Evolutionary conservation across 2,329 filamentous ascomycete species (phyloP).

Genomic region (Biscogniauxia mediterranea): DNA sequence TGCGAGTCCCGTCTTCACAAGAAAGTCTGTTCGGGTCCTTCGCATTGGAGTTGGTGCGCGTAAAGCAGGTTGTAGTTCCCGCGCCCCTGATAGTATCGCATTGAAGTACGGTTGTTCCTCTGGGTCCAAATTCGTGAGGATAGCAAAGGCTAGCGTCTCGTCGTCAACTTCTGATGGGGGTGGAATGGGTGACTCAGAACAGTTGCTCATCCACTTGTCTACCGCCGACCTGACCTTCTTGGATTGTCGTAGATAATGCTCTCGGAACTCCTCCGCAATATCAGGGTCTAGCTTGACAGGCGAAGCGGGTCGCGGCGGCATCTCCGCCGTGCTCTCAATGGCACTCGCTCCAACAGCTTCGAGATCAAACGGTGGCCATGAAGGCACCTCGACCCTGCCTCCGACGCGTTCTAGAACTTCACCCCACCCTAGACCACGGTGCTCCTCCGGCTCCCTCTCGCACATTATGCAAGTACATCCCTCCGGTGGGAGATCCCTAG

Average conservation of each 20-base stretch:
- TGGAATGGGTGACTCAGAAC: constrained; percentile 69
- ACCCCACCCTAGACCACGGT: constrained; percentile 84
- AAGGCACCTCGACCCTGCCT: constrained; percentile 79
- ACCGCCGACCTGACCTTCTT: constrained; percentile 91
- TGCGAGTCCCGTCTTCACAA: constrained; percentile 73
- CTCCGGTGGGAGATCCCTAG: constrained; percentile 82
- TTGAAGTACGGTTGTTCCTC: constrained; percentile 80
- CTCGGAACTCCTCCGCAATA: constrained; percentile 87
- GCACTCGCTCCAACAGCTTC: constrained; percentile 60
- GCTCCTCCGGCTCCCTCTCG: constrained; percentile 57
- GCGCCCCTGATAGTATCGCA: constrained; percentile 65
- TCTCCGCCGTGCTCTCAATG: constrained; percentile 61
- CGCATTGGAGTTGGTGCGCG: constrained; percentile 69
- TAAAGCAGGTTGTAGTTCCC: constrained; percentile 52
- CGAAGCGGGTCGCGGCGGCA: constrained; percentile 55
- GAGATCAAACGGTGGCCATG: constrained; percentile 85
- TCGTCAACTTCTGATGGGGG: constrained; percentile 89
- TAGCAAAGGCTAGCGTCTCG: constrained; percentile 89
- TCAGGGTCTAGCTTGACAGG: constrained; percentile 83
- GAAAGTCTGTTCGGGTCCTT: constrained; percentile 66
- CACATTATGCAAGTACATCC: constrained; percentile 88
- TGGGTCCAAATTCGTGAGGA: constrained; percentile 79
- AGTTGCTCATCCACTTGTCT: constrained; percentile 83
- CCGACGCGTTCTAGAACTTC: constrained; percentile 93
- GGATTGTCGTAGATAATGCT: constrained; percentile 87